Evolutionary conservation across 352 stramenopile species (phyloP).

Genomic region (Phytophthora lateralis): DNA sequence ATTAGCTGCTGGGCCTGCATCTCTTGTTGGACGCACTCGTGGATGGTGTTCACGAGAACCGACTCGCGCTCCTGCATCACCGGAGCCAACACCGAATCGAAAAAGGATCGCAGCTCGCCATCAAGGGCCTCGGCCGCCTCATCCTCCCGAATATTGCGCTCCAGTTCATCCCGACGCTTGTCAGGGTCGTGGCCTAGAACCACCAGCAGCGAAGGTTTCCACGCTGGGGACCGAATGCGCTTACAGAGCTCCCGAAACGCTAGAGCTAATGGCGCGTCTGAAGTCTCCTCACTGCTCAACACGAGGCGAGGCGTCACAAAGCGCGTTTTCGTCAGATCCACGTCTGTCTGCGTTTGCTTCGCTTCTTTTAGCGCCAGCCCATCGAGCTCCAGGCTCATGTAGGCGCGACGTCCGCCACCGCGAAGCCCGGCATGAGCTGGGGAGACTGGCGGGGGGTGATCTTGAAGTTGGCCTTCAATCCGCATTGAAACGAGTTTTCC

Average conservation of each 20-base stretch:
- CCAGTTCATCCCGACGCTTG: conserved; percentile 22
- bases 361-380: background rate
- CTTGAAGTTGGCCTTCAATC: conserved; percentile 12
- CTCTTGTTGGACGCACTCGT: conserved; percentile 57
- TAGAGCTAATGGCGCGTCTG: conserved; percentile 12
- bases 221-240: conserved; percentile 17
- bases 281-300: conserved; percentile 17
- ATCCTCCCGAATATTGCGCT: conserved; percentile 29
- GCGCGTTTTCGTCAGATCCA: conserved; percentile 6
- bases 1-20: conserved; percentile 31
- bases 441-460: background rate
- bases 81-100: conserved; percentile 41
- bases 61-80: conserved; percentile 66
- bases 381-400: conserved; percentile 4
- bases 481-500: conserved; percentile 13
- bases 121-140: conserved; percentile 29
- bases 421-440: background rate
- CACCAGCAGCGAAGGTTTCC: conserved; percentile 21
- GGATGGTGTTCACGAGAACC: conserved; percentile 59
- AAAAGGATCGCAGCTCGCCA: conserved; percentile 47
- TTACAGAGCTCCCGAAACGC: conserved; percentile 25
- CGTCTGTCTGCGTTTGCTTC: conserved; percentile 25
- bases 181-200: conserved; percentile 26
- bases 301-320: conserved; percentile 30
- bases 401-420: conserved; percentile 12